Percentiles rank a stretch among this genome's conserved stretches.
These are phyloP conservation scores for Cercospora zeae-maydis DNA, from an alignment of 2,329 filamentous ascomycete species.

Conservation along the genomic window DNA sequence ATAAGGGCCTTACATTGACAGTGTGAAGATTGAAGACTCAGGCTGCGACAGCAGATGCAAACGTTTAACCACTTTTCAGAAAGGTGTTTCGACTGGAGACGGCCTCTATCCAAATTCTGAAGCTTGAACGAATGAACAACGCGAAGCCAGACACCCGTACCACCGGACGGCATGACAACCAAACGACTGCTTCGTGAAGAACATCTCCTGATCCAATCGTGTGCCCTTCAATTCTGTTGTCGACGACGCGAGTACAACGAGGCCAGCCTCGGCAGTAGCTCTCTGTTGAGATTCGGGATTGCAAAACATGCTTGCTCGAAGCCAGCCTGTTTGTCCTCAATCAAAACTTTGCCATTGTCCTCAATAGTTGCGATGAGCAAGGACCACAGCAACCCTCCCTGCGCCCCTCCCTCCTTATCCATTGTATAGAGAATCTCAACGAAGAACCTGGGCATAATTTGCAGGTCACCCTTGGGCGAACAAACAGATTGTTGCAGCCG, in stretches of 20 bases:
- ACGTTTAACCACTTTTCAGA: background rate
- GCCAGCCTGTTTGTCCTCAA: background rate
- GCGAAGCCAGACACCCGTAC: background rate
- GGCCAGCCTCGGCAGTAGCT: background rate
- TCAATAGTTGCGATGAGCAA: background rate
- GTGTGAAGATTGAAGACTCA: too few species aligned
- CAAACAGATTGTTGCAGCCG: background rate
- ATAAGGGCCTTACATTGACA: too few species aligned
- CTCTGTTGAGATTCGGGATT: background rate
- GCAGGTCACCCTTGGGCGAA: background rate
- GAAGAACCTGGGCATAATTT: background rate
- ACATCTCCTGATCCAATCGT: background rate
- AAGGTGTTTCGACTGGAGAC: background rate
- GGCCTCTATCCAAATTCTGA: background rate
- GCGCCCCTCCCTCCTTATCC: background rate
- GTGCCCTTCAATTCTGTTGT: background rate
- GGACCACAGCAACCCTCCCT: background rate
- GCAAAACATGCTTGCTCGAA: background rate
- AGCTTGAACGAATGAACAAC: background rate
- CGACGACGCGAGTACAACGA: background rate
- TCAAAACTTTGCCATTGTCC: background rate
- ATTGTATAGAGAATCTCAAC: background rate
- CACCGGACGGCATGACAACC: background rate
- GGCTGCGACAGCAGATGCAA: background rate
- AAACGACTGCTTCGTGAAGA: background rate